Conservation (phyloP, 1,139 yeast genomes). For the Yamadazyma taylorii region DNA sequence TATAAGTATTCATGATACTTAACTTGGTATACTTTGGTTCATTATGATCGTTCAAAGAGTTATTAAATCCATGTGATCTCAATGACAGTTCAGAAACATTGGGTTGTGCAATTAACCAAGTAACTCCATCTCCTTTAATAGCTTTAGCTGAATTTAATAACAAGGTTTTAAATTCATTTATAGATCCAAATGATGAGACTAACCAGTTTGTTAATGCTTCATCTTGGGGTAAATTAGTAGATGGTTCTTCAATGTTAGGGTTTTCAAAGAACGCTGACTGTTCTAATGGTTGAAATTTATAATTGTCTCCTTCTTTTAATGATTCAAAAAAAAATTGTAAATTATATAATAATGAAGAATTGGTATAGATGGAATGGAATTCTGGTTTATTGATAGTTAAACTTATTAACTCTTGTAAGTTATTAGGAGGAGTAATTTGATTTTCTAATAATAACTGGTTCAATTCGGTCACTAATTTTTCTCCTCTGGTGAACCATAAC, state of each 20-base stretch:
- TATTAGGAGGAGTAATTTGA: conserved; percentile 22
- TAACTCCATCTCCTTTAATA: conserved; percentile 72
- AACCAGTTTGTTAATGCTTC: conserved; percentile 45
- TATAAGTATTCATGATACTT: conserved; percentile 73
- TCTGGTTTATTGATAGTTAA: conserved; percentile 50
- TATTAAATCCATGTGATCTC: conserved; percentile 14
- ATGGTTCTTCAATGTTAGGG: conserved; percentile 28
- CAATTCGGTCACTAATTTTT: conserved; percentile 46
- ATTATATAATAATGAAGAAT: conserved; percentile 62
- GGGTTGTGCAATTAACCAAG: conserved; percentile 71
- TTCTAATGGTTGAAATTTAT: conserved; percentile 20
- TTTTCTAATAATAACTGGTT: conserved; percentile 38
- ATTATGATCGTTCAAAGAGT: conserved; percentile 16
- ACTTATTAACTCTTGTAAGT: conserved; percentile 38
- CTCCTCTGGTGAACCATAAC: conserved; percentile 61
- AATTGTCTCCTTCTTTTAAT: conserved; percentile 34
- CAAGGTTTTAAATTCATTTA: conserved; percentile 64
- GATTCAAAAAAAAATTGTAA: conserved; percentile 59
- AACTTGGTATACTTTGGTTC: conserved; percentile 44
- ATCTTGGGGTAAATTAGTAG: conserved; percentile 36
- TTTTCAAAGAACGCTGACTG: conserved; percentile 40
- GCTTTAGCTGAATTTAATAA: conserved; percentile 60
- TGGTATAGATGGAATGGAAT: conserved; percentile 48
- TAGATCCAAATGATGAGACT: conserved; percentile 61
- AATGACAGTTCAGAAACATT: conserved; percentile 30